Base-by-base conservation (phyloP, 2,329 filamentous ascomycete species). In the Clarireedia paspali region DNA sequence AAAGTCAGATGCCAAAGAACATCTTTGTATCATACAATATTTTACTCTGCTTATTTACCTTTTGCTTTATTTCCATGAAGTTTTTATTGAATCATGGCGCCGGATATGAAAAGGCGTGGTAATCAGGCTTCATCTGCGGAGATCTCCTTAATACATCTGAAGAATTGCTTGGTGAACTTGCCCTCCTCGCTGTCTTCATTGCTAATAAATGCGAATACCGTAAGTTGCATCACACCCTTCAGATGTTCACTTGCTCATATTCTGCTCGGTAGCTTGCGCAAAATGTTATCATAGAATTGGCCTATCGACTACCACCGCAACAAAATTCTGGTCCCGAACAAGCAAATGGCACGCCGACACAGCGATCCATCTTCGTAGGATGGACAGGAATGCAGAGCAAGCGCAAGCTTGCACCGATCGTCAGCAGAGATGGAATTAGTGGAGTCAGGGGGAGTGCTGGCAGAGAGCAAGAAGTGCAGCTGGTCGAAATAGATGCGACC, bases 351-450 rank as follows among this genome's bases (percentile, higher is more conserved):
- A 70, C 76, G 51, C 69, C 75, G 6, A 72, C 75, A 53, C 81
- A 83, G 64, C 82, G 80, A 66, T 95, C 89, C 48, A 78, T 95
- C 65, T 99, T 88, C 70, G 78, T 95, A 58, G 94, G 94, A 70
- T 99, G 94, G 94, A 96, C 94, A 10, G 94, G 94, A 64, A 95
- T 99, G 89, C 88, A 91, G 62, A 96, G 91, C 76, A 95, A 91
- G 78, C 84, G 89, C 67, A 88, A 84, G 70, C 75, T 88, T 63
- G 82, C 85, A 12, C 82, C 89, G 0, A 79, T 91, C 27, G 83
- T 94, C 27, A 80, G 82, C 56, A 83, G 86, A 63, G 88, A 94
- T 67, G 87, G 89, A 0, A 79, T 91, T 63, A 81, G 75, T 62
- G 77, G 80, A 23, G 74, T 74, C 36, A 77, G 83, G 59, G 77